A percentile compares a stretch with the other conserved stretches of the same genome.
Conservation (phyloP, 1,139 yeast species). For the Taphrina flavorubra region DNA sequence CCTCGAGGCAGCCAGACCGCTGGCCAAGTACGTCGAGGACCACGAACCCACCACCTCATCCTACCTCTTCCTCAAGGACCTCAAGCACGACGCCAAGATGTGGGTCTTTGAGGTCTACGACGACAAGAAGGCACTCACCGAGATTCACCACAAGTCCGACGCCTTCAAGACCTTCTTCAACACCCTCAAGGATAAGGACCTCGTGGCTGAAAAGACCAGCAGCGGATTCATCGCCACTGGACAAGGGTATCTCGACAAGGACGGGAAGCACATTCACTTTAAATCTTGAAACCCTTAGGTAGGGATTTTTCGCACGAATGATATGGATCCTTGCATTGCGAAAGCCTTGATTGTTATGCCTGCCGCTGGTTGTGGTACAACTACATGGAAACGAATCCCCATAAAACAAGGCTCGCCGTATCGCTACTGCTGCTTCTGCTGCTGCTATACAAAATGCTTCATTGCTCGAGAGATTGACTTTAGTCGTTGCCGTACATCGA, state of each 20-base stretch:
- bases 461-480: slow-evolving; percentile 28
- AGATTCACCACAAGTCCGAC: slow-evolving; percentile 36
- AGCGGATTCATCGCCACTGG: slow-evolving; percentile 25
- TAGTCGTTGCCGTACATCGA: slow-evolving; percentile 26
- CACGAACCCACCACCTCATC: slow-evolving; percentile 30
- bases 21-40: slow-evolving; percentile 28
- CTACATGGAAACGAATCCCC: neutral
- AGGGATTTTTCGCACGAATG: neutral
- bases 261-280: slow-evolving; percentile 25
- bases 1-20: slow-evolving; percentile 20
- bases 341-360: neutral
- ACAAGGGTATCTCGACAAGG: slow-evolving; percentile 31
- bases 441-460: slow-evolving; percentile 31
- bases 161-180: slow-evolving; percentile 21
- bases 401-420: neutral
- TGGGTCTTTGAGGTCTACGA: slow-evolving; percentile 38
- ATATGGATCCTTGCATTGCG: neutral
- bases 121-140: slow-evolving; percentile 25
- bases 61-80: slow-evolving; percentile 36
- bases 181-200: neutral
- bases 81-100: slow-evolving; percentile 33
- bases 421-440: neutral
- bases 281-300: neutral
- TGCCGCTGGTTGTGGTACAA: slow-evolving; percentile 1
- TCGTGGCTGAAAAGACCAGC: slow-evolving; percentile 17